These are phyloP conservation scores for Lecanosticta acicola DNA, from an alignment of 2,329 filamentous ascomycete genomes.

Conservation along the genomic window DNA sequence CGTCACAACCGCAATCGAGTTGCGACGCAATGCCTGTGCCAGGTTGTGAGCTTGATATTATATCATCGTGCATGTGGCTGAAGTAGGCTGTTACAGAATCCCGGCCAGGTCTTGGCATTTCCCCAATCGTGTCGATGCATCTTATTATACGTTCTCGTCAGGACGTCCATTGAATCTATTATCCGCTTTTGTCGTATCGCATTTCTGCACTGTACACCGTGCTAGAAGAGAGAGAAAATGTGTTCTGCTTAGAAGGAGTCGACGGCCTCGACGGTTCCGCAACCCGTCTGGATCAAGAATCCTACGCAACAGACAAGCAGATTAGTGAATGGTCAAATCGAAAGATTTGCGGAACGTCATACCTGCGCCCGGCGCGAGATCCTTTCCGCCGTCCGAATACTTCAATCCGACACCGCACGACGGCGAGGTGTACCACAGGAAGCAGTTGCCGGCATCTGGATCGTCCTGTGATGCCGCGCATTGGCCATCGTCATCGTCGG, in stretches of 20 bases:
- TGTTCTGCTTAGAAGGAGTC: slow-evolving; percentile 8
- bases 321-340: background rate
- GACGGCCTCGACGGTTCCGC: slow-evolving; percentile 19
- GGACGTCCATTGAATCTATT: background rate
- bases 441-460: slow-evolving; percentile 25
- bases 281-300: slow-evolving; percentile 25
- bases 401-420: slow-evolving; percentile 23
- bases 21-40: too few relatives aligned
- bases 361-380: slow-evolving; percentile 15
- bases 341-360: background rate
- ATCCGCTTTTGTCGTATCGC: background rate
- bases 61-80: slow-evolving; percentile 15
- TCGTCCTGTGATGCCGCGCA: slow-evolving; percentile 26
- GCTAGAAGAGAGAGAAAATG: background rate
- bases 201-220: background rate
- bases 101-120: background rate
- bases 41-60: slow-evolving; percentile 11
- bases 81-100: slow-evolving; percentile 13
- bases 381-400: slow-evolving; percentile 19
- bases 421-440: slow-evolving; percentile 24
- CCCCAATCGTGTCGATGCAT: slow-evolving; percentile 1
- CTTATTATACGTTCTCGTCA: background rate
- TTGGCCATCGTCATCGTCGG: slow-evolving; percentile 7
- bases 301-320: slow-evolving; percentile 10
- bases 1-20: slow-evolving; percentile 11